A percentile compares a stretch with the other conserved stretches of the same genome.
Conservation (phyloP, 495 filamentous ascomycete species). For the Aspergillus homomorphus region DNA sequence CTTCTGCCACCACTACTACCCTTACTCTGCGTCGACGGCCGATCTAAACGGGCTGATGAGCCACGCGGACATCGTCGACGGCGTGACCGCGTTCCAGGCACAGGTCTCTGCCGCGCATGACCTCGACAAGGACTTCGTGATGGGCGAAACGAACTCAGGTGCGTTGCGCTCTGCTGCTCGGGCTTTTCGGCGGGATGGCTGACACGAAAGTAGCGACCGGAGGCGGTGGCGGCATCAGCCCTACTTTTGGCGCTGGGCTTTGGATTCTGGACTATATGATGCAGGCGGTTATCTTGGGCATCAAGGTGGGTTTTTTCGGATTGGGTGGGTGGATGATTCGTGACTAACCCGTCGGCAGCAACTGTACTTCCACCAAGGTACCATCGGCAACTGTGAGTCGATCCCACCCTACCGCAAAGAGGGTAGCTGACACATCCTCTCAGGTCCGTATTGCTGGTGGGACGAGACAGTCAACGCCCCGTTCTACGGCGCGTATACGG, state of each 20-base stretch:
- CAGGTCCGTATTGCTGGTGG: conserved; percentile 59
- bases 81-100: conserved; percentile 46
- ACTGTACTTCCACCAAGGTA: conserved; percentile 60
- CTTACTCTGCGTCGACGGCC: conserved; percentile 45
- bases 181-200: too few relatives aligned
- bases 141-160: conserved; percentile 61
- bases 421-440: too few relatives aligned
- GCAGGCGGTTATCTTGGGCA: conserved; percentile 47
- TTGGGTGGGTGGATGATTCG: background rate
- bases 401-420: too few relatives aligned
- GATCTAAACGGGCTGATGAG: conserved; percentile 45
- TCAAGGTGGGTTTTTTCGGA: conserved; percentile 17
- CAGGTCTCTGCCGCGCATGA: conserved; percentile 47
- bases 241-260: conserved; percentile 55
- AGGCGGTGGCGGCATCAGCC: conserved; percentile 47
- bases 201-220: conserved; percentile 25
- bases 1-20: conserved; percentile 61
- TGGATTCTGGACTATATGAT: conserved; percentile 62
- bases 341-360: conserved; percentile 8
- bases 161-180: too few relatives aligned
- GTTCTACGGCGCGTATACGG: conserved; percentile 58
- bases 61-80: conserved; percentile 46
- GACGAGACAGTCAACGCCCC: conserved; percentile 53
- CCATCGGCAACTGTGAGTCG: conserved; percentile 53
- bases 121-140: conserved; percentile 50